A percentile compares a stretch with the other conserved stretches of the same genome.
phyloP scores from a whole-genome alignment of 495 filamentous ascomycete genomes.

The Articulospora tetracladia region DNA sequence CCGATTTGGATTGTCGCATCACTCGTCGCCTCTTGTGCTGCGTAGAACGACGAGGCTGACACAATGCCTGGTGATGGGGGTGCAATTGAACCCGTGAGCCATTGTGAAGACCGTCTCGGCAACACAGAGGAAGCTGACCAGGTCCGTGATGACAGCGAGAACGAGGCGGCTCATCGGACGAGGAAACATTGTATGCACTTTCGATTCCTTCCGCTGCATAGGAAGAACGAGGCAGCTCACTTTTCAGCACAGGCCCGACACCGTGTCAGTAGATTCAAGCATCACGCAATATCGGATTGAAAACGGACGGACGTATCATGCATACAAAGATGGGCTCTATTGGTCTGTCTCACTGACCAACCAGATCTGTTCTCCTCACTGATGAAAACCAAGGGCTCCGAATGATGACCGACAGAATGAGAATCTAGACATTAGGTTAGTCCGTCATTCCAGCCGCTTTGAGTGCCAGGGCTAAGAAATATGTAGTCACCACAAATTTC shows the following conservation, averaged over 20 bases:
- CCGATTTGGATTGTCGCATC: background rate
- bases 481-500: conserved; percentile 34
- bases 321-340: conserved; percentile 21
- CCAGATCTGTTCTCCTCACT: background rate
- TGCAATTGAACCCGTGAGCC: background rate
- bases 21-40: background rate
- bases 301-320: conserved; percentile 24
- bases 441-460: background rate
- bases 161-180: background rate
- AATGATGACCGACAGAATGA: conserved; percentile 24
- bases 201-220: background rate
- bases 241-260: background rate
- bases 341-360: conserved; percentile 11
- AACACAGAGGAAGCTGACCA: background rate
- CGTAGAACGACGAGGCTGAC: no score
- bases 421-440: conserved; percentile 19
- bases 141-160: background rate
- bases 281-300: conserved; percentile 21
- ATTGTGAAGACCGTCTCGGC: background rate
- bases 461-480: background rate
- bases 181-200: background rate
- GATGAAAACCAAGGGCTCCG: conserved; percentile 10
- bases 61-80: no score
- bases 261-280: conserved; percentile 14
- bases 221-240: background rate